These are phyloP conservation scores for Psilocybe subaeruginosa DNA, from an alignment of 768 basidiomycete species.

Conservation along the genomic window DNA sequence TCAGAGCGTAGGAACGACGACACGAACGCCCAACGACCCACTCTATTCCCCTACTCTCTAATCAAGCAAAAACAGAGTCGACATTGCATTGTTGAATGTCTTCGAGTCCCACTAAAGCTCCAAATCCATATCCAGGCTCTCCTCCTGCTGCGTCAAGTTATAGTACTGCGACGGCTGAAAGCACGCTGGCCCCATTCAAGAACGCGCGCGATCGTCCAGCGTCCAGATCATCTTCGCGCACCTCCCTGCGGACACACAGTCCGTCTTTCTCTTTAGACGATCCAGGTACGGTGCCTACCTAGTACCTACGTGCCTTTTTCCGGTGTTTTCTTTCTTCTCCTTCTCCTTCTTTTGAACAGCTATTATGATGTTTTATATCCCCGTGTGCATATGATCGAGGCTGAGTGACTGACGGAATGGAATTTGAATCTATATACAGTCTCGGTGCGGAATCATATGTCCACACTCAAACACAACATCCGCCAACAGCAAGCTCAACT, in stretches of 20 bases:
- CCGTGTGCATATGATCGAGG: not conserved
- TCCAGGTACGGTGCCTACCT: constrained; percentile 47
- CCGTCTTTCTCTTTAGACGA: constrained; percentile 63
- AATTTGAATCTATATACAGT: constrained; percentile 41
- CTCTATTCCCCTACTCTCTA: not conserved
- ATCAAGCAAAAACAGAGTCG: too few relatives aligned
- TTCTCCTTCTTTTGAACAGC: not conserved
- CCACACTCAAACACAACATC: constrained; percentile 80
- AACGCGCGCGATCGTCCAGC: constrained; percentile 35
- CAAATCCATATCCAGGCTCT: too few relatives aligned
- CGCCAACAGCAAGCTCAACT: constrained; percentile 84
- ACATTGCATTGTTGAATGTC: constrained; percentile 20
- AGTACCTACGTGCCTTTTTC: constrained; percentile 17
- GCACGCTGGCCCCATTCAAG: constrained; percentile 34
- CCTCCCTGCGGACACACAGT: constrained; percentile 52
- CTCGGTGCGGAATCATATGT: constrained; percentile 77
- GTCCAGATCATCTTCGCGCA: constrained; percentile 47
- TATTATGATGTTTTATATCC: too few relatives aligned
- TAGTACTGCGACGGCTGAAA: constrained; percentile 16
- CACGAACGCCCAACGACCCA: not conserved
- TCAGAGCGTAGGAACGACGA: not conserved
- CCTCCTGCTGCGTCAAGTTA: too few relatives aligned
- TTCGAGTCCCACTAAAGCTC: constrained; percentile 7
- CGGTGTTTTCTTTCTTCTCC: constrained; percentile 11
- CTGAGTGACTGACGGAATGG: constrained; percentile 4